Evolutionary conservation across 805 yeast genomes (phyloP), one percentile per base, ranked within the genome.

Genomic region (Nakazawaea populi): DNA sequence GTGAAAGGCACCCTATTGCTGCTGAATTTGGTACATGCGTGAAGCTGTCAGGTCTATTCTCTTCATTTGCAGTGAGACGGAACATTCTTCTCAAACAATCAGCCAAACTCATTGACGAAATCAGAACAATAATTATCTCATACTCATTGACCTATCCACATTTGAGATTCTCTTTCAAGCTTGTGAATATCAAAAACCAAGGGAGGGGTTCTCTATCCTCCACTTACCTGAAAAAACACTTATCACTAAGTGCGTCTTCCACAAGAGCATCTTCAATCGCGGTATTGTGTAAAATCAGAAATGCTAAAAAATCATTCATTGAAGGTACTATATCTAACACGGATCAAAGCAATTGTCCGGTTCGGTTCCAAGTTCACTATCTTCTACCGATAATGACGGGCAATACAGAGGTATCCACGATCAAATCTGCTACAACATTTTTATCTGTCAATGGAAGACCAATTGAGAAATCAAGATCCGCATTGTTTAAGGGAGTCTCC

Each of bases 11-110:
- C 9, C 59, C 58, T 14, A 57, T 60, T 1, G 59, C 73, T 2
- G 58, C 63, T 18, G 55, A 65, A 1, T 41, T 44, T 2, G 80
- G 80, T 0, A 74, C 79, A 0, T 55, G 66, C 0, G 56, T 75
- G 0, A 58, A 53, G 4, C 51, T 73, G 1, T 56, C 52, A 38
- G 69, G 66, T 0, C 46, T 75, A 5, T 65, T 74, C 32, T 53
- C 55, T 9, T 57, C 61, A 1, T 55, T 66, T 3, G 67, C 72
- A 1, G 73, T 71, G 1, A 58, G 77, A 46, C 57, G 58, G 38
- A 60, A 66, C 6, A 60, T 68, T 46, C 55, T 65, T 24, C 53
- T 58, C 6, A 60, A 62, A 29, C 64, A 65, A 11, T 51, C 61
- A 2, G 55, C 55, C 6, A 59, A 58, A 44, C 58, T 60, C 2